These are phyloP conservation scores for Neofusicoccum cordaticola DNA, from an alignment of 2,329 filamentous ascomycete genomes.

Conservation along the genomic window DNA sequence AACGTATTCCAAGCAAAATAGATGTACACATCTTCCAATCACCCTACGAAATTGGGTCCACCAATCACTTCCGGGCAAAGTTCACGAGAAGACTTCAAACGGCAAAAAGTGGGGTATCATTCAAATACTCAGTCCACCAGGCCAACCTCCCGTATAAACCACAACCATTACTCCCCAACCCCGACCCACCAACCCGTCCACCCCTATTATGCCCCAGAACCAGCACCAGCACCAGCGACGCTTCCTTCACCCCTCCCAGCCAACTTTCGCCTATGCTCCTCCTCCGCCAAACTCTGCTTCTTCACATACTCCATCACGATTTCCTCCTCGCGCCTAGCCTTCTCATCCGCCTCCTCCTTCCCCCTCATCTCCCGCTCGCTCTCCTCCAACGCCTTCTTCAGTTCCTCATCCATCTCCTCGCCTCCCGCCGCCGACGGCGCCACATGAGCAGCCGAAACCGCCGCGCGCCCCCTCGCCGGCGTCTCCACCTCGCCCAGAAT, in stretches of 20 bases:
- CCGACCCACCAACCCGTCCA: not conserved
- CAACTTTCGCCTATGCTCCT: constrained; percentile 44
- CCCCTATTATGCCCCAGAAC: no score
- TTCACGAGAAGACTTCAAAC: not conserved
- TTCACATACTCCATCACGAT: constrained; percentile 69
- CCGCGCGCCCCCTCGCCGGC: constrained; percentile 4
- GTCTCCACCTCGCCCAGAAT: constrained; percentile 24
- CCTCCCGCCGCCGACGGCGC: constrained; percentile 32
- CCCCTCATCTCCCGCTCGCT: constrained; percentile 22
- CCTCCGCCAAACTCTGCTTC: constrained; percentile 72
- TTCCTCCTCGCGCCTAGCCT: constrained; percentile 61
- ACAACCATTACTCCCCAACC: not conserved
- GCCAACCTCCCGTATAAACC: not conserved
- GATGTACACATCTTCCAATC: no score
- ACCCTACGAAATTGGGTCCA: no score
- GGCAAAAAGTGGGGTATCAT: not conserved
- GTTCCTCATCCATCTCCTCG: constrained; percentile 35
- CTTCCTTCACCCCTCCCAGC: constrained; percentile 30
- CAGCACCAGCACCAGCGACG: not conserved
- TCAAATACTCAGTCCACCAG: not conserved
- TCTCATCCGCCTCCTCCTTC: constrained; percentile 26
- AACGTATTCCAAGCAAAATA: no score
- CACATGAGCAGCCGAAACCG: not conserved
- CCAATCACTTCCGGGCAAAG: no score
- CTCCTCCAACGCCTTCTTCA: constrained; percentile 34